phyloP scores from a whole-genome alignment of 2,329 filamentous ascomycete species.

The Aureobasidium melanogenum region DNA sequence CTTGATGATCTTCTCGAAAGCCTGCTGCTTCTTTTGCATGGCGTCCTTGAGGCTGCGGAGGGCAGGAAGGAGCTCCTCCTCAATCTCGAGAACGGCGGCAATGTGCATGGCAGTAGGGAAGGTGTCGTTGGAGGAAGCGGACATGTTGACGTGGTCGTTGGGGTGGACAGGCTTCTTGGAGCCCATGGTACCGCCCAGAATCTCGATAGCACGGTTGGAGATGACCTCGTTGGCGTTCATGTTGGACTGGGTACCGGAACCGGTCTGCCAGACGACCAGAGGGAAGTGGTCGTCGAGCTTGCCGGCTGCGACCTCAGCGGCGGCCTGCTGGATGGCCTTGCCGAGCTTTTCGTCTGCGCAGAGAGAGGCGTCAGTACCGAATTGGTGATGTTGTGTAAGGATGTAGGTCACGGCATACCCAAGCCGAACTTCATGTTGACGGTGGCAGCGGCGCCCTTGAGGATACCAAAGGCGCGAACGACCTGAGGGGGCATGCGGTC shows the following conservation, averaged over 20 bases:
- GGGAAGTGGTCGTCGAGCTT: constrained; percentile 97
- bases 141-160: constrained; percentile 99
- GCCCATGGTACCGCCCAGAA: constrained; percentile 86
- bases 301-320: constrained; percentile 82
- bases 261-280: constrained; percentile 98
- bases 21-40: constrained; percentile 78
- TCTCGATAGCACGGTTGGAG: constrained; percentile 97
- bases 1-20: constrained; percentile 95
- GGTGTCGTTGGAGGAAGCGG: constrained; percentile 95
- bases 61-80: constrained; percentile 74
- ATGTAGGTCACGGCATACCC: constrained; percentile 41
- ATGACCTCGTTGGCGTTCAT: constrained; percentile 99
- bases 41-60: constrained; percentile 74
- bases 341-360: constrained; percentile 74
- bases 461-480: constrained; percentile 86
- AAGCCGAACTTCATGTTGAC: constrained; percentile 95
- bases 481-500: constrained; percentile 96
- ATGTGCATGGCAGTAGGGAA: constrained; percentile 99
- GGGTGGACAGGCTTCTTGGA: constrained; percentile 98
- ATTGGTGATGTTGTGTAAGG: neutral
- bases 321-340: constrained; percentile 88
- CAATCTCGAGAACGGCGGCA: constrained; percentile 86
- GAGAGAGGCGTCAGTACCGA: constrained; percentile 6
- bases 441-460: constrained; percentile 91
- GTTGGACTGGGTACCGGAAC: constrained; percentile 97